phyloP scores from a whole-genome alignment of 2,329 filamentous ascomycete species.

The Alternaria brassicicola region DNA sequence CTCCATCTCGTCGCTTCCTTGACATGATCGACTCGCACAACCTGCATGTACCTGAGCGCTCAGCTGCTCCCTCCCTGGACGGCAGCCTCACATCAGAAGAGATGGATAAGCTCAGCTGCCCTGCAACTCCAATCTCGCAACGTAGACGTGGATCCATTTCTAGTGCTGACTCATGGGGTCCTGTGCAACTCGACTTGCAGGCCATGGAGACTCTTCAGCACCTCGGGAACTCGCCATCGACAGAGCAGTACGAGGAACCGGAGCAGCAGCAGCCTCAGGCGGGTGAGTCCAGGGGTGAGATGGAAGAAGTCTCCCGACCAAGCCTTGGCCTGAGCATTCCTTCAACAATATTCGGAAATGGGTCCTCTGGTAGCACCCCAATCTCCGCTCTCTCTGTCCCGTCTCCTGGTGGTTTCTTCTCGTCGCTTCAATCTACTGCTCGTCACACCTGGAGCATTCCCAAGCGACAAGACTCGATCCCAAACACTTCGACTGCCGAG shows the following conservation, averaged over 20 bases:
- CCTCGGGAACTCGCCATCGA: constrained; percentile 54
- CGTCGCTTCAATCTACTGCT: constrained; percentile 75
- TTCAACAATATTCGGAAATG: constrained; percentile 33
- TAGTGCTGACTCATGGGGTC: constrained; percentile 67
- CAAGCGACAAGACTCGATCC: constrained; percentile 56
- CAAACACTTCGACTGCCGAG: constrained; percentile 89
- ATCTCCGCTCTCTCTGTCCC: constrained; percentile 86
- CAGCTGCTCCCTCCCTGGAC: constrained; percentile 85
- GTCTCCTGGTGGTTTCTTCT: constrained; percentile 91
- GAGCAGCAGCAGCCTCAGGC: constrained; percentile 37
- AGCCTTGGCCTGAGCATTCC: constrained; percentile 48
- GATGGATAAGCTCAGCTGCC: constrained; percentile 80
- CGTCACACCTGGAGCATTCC: constrained; percentile 80
- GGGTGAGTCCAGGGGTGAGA: constrained; percentile 61
- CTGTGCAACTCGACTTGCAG: constrained; percentile 71
- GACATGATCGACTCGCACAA: constrained; percentile 67
- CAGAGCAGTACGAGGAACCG: constrained; percentile 27
- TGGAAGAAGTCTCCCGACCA: constrained; percentile 64
- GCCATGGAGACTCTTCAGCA: constrained; percentile 82
- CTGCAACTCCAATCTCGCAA: constrained; percentile 73
- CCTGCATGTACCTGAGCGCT: constrained; percentile 72
- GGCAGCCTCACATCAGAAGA: constrained; percentile 89
- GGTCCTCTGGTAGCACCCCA: constrained; percentile 60
- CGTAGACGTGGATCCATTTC: constrained; percentile 52
- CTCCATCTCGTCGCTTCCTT: constrained; percentile 77